phyloP scores from a whole-genome alignment of 441 rosid species.

The Gossypium schwendimanii region DNA sequence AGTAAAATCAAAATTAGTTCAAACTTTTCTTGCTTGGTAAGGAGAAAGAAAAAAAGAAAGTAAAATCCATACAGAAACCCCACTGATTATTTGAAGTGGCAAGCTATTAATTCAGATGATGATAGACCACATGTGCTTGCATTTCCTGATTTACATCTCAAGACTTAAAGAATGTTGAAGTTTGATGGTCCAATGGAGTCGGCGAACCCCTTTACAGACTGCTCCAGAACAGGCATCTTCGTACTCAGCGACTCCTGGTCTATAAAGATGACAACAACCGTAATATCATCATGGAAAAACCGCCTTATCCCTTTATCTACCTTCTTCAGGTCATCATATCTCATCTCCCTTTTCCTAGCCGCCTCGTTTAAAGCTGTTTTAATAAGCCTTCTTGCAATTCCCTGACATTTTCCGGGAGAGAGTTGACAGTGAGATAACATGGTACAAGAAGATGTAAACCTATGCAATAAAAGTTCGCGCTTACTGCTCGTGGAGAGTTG shows the following conservation, averaged over 20 bases:
- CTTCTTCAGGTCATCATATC: slow-evolving; percentile 61
- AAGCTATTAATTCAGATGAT: slow-evolving; percentile 14
- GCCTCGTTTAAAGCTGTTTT: slow-evolving; percentile 64
- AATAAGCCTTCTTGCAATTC: slow-evolving; percentile 69
- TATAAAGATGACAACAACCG: slow-evolving; percentile 72
- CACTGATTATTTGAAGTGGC: slow-evolving; percentile 6
- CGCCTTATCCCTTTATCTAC: slow-evolving; percentile 59
- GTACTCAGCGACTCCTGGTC: slow-evolving; percentile 46
- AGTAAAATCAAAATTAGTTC: neutral
- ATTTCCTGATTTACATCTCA: slow-evolving; percentile 17
- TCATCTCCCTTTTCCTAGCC: slow-evolving; percentile 62
- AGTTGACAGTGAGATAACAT: neutral
- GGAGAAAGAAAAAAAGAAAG: neutral
- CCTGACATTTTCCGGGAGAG: slow-evolving; percentile 32
- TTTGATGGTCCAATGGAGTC: slow-evolving; percentile 64
- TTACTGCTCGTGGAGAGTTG: slow-evolving; percentile 59
- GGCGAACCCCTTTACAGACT: slow-evolving; percentile 58
- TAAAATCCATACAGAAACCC: slow-evolving; percentile 7
- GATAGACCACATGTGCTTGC: slow-evolving; percentile 17
- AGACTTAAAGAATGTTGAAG: slow-evolving; percentile 43
- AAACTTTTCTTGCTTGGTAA: neutral
- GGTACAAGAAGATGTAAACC: neutral
- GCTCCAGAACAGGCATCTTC: slow-evolving; percentile 42
- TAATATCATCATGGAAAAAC: slow-evolving; percentile 73
- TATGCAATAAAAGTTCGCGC: slow-evolving; percentile 15